Evolutionary conservation across 2,329 filamentous ascomycete genomes (phyloP), one percentile per base, ranked within the genome.

Genomic region (Scytalidium lignicola): DNA sequence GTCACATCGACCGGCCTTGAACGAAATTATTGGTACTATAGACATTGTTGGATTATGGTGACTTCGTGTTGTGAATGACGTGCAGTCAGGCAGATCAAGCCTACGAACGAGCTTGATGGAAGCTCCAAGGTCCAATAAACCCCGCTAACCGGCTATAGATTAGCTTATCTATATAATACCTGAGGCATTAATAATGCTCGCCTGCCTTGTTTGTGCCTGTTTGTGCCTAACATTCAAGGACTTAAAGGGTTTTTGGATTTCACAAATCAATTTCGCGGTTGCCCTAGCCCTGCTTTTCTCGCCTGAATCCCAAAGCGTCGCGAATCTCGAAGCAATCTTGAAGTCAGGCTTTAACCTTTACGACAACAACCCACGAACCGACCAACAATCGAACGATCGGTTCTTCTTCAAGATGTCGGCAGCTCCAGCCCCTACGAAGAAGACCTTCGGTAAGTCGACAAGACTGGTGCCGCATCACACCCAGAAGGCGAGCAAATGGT

Each of bases 401-500:
- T 58, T 57, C 51, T 54, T 57, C 54, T 58, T 58, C 76, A 83
- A 72, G 64, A 89, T 89, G 85, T 86, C 85, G 79, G 76, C 67
- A 67, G 75, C 75, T 67, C 78, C 82, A 77, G 58, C 53, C 44
- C 55, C 50, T 56, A 56, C 59, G 51, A 88, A 85, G 70, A 95
- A 96, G 89, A 92, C 88, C 82, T 96, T 96, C 83, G 90, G 90
- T 80, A 93, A 93, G 84, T 89, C 89, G 78, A 88, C 89, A 79
- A 86, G 92, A 80, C 82, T 86, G 75, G 86, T 96, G 74, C 90
- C 88, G 74, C 83, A 88, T 75, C 74, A 80, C 75, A 80, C 81
- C 71, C 84, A 96, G 76, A 95, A 95, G 88, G 92, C 92, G 69
- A 85, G 88, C 82, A 97, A 96, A 82, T 99, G 92, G 90, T 99